phyloP scores from a whole-genome alignment of 1,139 yeast species.

The Pichia sp. region DNA sequence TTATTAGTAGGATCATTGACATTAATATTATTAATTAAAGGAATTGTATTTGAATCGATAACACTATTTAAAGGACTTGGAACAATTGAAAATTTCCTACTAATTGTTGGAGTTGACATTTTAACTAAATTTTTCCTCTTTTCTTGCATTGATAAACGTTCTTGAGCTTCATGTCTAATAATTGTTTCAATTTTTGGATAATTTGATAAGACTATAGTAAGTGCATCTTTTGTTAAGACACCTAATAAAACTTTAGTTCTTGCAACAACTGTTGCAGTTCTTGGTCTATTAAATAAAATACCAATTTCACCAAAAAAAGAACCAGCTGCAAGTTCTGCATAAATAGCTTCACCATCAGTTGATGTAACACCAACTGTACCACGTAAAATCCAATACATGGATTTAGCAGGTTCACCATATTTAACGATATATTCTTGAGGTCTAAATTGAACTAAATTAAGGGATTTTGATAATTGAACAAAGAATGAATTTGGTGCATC shows the following conservation, averaged over 20 bases:
- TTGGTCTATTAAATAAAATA: conserved; percentile 63
- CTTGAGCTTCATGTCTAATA: conserved; percentile 74
- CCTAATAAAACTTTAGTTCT: conserved; percentile 60
- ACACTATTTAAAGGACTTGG: conserved; percentile 2
- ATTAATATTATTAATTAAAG: neutral
- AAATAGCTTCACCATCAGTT: conserved; percentile 67
- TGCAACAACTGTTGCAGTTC: conserved; percentile 78
- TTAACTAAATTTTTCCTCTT: conserved; percentile 39
- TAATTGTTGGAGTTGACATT: conserved; percentile 17
- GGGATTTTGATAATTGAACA: conserved; percentile 50
- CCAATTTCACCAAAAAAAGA: conserved; percentile 77
- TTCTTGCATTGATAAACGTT: conserved; percentile 63
- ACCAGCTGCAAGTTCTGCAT: conserved; percentile 65
- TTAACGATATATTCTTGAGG: conserved; percentile 65
- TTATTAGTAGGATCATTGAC: conserved; percentile 1
- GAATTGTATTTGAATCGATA: neutral
- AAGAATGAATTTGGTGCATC: conserved; percentile 63
- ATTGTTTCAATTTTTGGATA: conserved; percentile 62
- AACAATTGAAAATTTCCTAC: conserved; percentile 11
- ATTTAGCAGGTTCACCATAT: conserved; percentile 66
- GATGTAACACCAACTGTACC: conserved; percentile 71
- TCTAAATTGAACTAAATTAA: conserved; percentile 53
- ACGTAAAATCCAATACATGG: conserved; percentile 75
- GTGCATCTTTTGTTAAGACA: conserved; percentile 58
- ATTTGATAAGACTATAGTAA: conserved; percentile 51